These are phyloP conservation scores for Phanerochaete sordida DNA, from an alignment of 768 basidiomycete species.

Conservation along the genomic window DNA sequence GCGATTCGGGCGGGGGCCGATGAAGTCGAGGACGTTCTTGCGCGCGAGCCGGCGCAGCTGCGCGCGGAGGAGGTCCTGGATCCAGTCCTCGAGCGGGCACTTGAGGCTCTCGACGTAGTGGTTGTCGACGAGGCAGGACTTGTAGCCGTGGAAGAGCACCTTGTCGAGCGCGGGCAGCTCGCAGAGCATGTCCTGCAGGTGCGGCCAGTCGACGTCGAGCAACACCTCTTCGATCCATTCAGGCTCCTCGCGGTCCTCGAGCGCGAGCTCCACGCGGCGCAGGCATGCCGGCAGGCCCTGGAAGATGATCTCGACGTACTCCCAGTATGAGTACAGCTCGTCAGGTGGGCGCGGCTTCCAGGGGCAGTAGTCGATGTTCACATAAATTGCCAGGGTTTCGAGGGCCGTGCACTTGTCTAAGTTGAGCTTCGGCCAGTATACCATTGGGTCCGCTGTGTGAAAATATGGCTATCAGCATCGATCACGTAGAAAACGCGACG, in stretches of 20 bases:
- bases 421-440: not conserved
- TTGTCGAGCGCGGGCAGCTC: not conserved
- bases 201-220: conserved; percentile 1
- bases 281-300: not conserved
- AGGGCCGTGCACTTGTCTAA: not conserved
- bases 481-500: not conserved
- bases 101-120: not conserved
- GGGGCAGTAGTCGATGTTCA: conserved; percentile 4
- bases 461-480: not conserved
- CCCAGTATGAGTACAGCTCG: conserved; percentile 1
- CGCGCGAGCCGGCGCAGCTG: not conserved
- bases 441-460: not conserved
- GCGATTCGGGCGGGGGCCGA: not conserved
- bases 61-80: not conserved
- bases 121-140: not conserved
- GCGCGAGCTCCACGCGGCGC: not conserved
- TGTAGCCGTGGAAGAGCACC: not conserved
- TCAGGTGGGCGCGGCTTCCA: not conserved
- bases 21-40: not conserved
- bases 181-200: not conserved
- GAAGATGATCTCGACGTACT: not conserved
- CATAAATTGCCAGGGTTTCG: not conserved
- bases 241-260: not conserved
- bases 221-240: conserved; percentile 5
- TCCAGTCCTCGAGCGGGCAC: not conserved